Evolutionary conservation across 345 rosid genomes (phyloP).

Genomic region (Hibiscus syriacus): DNA sequence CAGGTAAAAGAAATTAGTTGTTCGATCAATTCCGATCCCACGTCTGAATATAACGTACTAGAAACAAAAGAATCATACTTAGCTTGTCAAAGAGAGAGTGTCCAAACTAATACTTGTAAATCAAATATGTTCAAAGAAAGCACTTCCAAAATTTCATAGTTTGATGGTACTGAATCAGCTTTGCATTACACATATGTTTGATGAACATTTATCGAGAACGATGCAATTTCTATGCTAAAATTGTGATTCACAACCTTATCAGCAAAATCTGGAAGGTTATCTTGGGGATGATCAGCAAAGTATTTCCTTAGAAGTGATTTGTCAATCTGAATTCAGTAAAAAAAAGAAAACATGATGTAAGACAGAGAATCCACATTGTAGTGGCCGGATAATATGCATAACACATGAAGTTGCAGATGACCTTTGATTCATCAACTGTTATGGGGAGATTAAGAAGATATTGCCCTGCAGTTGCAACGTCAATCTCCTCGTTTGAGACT

Average conservation of each 20-base stretch:
- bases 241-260: background rate
- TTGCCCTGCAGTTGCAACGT: slow-evolving; percentile 82
- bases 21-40: background rate
- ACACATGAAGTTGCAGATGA: slow-evolving; percentile 17
- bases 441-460: slow-evolving; percentile 92
- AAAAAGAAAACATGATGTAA: background rate
- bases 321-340: background rate
- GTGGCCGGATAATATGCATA: background rate
- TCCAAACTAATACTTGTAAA: background rate
- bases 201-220: background rate
- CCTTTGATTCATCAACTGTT: slow-evolving; percentile 83
- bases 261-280: background rate
- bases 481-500: slow-evolving; percentile 71
- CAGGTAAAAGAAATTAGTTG: background rate
- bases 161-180: background rate
- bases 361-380: background rate
- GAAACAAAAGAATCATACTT: background rate
- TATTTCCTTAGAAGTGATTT: background rate
- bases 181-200: background rate
- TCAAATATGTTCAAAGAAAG: background rate
- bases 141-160: background rate
- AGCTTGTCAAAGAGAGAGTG: background rate
- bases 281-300: background rate
- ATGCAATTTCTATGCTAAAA: background rate
- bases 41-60: background rate